These are phyloP conservation scores for Pleurotus cornucopiae DNA, from an alignment of 768 basidiomycete genomes.

Conservation along the genomic window DNA sequence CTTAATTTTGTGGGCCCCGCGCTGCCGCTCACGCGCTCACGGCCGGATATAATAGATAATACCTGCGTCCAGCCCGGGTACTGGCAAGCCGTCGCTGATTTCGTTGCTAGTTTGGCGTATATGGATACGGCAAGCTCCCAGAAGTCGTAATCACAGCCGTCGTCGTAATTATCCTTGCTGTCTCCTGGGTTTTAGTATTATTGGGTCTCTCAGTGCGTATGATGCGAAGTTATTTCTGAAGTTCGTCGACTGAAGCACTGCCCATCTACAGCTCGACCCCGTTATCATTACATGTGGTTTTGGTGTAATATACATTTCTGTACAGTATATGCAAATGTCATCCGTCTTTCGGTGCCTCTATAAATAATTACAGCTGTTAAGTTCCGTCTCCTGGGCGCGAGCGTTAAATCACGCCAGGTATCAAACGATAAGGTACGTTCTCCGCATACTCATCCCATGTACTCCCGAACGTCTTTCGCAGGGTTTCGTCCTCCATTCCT, in stretches of 20 bases:
- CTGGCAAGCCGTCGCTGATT: conserved; percentile 48
- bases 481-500: conserved; percentile 6
- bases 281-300: conserved; percentile 3
- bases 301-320: conserved; percentile 8
- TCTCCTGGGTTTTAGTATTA: neutral
- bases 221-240: neutral
- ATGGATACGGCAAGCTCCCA: conserved; percentile 7
- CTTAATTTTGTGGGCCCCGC: neutral
- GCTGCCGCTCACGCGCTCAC: neutral
- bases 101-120: conserved; percentile 26
- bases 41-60: conserved; percentile 34
- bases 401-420: conserved; percentile 3
- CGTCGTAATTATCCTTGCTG: neutral
- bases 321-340: conserved; percentile 3
- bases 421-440: conserved; percentile 2
- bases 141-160: neutral
- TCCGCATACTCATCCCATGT: conserved; percentile 8
- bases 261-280: neutral
- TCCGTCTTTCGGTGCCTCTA: neutral
- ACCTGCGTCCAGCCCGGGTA: conserved; percentile 53
- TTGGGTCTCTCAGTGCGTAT: neutral
- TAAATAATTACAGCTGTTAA: neutral
- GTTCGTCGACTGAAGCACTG: neutral
- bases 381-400: neutral
- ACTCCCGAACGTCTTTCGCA: conserved; percentile 5